Conservation (phyloP, 2,329 filamentous ascomycete species). For the Ophiocordyceps camponoti-rufipedis region DNA sequence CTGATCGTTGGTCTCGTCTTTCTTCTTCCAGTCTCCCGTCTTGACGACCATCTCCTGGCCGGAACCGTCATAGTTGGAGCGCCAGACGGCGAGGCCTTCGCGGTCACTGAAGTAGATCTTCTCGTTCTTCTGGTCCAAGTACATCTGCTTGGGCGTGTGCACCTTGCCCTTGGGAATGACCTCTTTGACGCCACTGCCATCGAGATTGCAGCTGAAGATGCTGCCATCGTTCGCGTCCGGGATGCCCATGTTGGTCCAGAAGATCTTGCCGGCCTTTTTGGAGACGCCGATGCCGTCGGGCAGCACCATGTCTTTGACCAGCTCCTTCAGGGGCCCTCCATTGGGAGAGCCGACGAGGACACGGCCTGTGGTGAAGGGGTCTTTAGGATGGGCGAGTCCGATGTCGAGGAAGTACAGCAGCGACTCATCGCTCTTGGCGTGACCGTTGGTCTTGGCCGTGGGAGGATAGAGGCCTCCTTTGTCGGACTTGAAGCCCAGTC, state of each 20-base stretch:
- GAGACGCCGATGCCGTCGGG: constrained; percentile 27
- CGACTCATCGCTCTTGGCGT: constrained; percentile 1
- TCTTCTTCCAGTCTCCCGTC: constrained; percentile 9
- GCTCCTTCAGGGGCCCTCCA: constrained; percentile 1
- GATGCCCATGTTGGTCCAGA: constrained; percentile 31
- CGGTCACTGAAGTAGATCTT: constrained; percentile 25
- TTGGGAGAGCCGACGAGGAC: constrained; percentile 5
- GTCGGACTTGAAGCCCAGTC: constrained; percentile 23
- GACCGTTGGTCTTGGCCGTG: background rate
- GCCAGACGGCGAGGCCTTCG: constrained; percentile 21
- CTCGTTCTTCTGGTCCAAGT: constrained; percentile 8
- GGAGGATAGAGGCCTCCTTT: constrained; percentile 21
- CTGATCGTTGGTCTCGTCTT: constrained; percentile 11
- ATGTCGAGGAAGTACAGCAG: no score
- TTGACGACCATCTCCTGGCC: constrained; percentile 21
- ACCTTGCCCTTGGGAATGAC: constrained; percentile 23
- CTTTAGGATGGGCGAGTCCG: background rate
- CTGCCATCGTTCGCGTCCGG: constrained; percentile 20
- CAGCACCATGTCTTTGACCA: constrained; percentile 10
- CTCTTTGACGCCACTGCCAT: constrained; percentile 24
- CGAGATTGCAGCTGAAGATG: constrained; percentile 25
- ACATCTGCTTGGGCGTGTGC: constrained; percentile 31
- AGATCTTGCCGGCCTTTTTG: constrained; percentile 11
- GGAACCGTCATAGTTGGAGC: constrained; percentile 20
- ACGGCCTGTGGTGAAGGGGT: constrained; percentile 3